Evolutionary conservation across 2,329 filamentous ascomycete species (phyloP).

Genomic region (Aspergillus felis): DNA sequence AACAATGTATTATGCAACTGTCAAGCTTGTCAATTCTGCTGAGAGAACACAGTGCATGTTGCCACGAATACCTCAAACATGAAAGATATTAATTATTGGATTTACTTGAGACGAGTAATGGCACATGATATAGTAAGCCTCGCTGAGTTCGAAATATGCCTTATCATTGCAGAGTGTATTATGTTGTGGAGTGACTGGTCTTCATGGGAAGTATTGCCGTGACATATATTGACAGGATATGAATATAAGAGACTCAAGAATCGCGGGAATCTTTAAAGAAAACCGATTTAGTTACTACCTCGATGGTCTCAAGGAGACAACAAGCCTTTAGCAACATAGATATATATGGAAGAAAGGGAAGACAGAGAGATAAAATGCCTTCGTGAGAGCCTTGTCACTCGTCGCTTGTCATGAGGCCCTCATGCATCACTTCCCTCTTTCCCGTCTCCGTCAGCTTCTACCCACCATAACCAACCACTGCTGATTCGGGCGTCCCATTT

Average conservation of each 20-base stretch:
- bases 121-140: background rate
- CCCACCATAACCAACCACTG: background rate
- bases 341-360: too few relatives aligned
- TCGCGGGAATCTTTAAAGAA: background rate
- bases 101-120: background rate
- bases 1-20: background rate
- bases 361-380: too few relatives aligned
- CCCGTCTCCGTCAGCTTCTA: background rate
- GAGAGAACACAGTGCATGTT: background rate
- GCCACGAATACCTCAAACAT: background rate
- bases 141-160: background rate
- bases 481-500: background rate
- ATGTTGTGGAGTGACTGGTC: background rate
- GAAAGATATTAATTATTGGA: background rate
- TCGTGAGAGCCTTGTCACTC: background rate
- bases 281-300: background rate
- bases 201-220: background rate
- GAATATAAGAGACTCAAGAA: background rate
- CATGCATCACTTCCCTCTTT: too few relatives aligned
- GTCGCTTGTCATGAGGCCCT: background rate
- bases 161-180: background rate
- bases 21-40: background rate
- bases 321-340: background rate
- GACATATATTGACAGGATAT: background rate
- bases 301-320: background rate